Evolutionary conservation across 2,329 filamentous ascomycete species (phyloP).

Genomic region (Penicillium janthinellum): DNA sequence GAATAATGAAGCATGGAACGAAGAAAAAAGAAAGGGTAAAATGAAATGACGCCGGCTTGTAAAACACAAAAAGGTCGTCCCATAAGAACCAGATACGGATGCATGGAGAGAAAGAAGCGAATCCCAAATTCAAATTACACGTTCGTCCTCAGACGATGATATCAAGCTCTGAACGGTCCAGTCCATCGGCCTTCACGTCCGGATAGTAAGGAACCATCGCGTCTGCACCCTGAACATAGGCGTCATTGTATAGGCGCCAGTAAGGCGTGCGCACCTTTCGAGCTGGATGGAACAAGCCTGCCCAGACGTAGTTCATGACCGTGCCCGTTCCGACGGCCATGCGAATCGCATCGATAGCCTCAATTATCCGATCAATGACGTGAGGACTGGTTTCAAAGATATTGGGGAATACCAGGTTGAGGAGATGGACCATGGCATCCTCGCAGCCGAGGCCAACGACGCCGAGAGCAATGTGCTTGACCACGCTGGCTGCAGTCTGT

Average conservation of each 20-base stretch:
- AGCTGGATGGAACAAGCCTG: slow-evolving; percentile 93
- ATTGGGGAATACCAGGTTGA: slow-evolving; percentile 95
- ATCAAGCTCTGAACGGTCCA: slow-evolving; percentile 77
- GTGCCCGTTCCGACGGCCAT: slow-evolving; percentile 90
- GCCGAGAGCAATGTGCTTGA: slow-evolving; percentile 96
- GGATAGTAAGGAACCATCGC: slow-evolving; percentile 97
- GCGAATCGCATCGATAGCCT: slow-evolving; percentile 93
- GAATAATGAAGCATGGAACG: slow-evolving; percentile 12
- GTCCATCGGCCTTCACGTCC: slow-evolving; percentile 75
- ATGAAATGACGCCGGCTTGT: slow-evolving; percentile 23
- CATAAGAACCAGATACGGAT: slow-evolving; percentile 21
- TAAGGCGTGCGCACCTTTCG: slow-evolving; percentile 93
- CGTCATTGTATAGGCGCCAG: slow-evolving; percentile 96
- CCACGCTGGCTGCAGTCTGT: slow-evolving; percentile 92
- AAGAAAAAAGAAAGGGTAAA: slow-evolving; percentile 14
- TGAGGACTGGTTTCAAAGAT: slow-evolving; percentile 97
- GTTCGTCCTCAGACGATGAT: slow-evolving; percentile 68
- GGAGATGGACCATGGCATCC: slow-evolving; percentile 96
- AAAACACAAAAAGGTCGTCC: slow-evolving; percentile 15
- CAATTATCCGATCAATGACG: slow-evolving; percentile 96
- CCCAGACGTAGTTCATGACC: slow-evolving; percentile 98
- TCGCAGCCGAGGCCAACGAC: slow-evolving; percentile 98
- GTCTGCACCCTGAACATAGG: slow-evolving; percentile 91
- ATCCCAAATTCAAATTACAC: slow-evolving; percentile 9
- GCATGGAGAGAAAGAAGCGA: slow-evolving; percentile 22